Evolutionary conservation across 2,329 filamentous ascomycete species (phyloP), one percentile per base, ranked within the genome.

Genomic region (Fusarium chuoi): DNA sequence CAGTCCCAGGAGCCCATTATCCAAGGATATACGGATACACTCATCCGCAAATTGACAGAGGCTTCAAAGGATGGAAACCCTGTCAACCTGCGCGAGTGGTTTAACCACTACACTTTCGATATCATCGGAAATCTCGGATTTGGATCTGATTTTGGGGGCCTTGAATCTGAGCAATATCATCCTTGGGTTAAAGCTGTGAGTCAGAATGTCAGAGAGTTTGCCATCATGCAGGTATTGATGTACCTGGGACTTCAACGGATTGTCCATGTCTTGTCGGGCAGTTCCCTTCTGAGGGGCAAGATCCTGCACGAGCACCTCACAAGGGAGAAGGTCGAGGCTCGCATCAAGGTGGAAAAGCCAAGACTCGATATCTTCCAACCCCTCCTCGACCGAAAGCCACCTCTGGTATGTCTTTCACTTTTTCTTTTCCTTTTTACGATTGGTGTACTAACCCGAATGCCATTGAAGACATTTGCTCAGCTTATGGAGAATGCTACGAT

Each of bases 141-240:
- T 12, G 54, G 54, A 17, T 57, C 54, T 18, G 54, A 57, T n/a
- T 57, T 57, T 26, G 39, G 39, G 4, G 54, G 54, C 1, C 54
- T 57, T 35, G 28, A 33, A 42, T 46, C 54, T 17, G 39, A 57
- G 54, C 30, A 35, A 18, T 26, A 57, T 9, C 54, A 57, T 35
- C 54, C 54, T 22, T 57, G 54, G 54, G 54, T 57, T n/a, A 57
- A 57, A 13, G 54, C 54, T 12, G 38, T 57, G 13, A 57, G 54
- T 15, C 39, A 46, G n/a, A 57, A 57, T 35, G 24, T 57, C 1
- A 45, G 14, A 20, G 54, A 57, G 14, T 57, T 57, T 35, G 30
- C 54, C 24, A 35, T 57, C 7, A 57, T 57, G 54, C 54, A 57
- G 30, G 54, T 57, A 7, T 26, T 57, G n/a, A 57, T 57, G 54